Base-by-base conservation (phyloP, 2,329 filamentous ascomycete species). In the Colletotrichum agaves region DNA sequence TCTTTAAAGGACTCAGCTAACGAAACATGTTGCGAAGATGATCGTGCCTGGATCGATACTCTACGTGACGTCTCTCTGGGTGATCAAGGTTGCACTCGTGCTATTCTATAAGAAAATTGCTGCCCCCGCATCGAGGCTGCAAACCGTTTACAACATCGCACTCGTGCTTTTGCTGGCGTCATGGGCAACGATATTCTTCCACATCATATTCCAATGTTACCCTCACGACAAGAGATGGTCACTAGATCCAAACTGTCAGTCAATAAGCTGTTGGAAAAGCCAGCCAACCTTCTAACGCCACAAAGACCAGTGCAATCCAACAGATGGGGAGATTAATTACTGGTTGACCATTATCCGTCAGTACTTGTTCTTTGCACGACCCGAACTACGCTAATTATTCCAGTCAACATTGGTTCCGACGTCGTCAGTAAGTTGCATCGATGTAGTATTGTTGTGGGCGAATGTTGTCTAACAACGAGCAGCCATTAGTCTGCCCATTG, bases 21-120 rank as follows among this genome's bases (percentile, higher is more conserved):
- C 27, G 19, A 15, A 33, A 1, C 15, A 1, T 15, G 3, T 12
- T n/a, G 15, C 10, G 11, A 66, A 78, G 75, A 79, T 80, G 75
- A 80, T 80, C 33, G 73, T 80, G 1, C 79, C 79, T 1, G 79
- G 79, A 13, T 81, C 79, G 1, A 74, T 77, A 2, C 75, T 81
- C 2, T 81, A 81, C 50, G 78, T 81, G 0, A 72, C 79, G 3
- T 80, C 79, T 3, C 64, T 81, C 5, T 81, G 79, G 79, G 72
- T 77, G 12, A 78, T 81, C 71, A 81, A 81, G 53, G 72, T 80
- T 5, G 78, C 79, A 4, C 72, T 81, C 4, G 78, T 81, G 7
- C 47, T 81, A 1, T 81, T 81, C 62, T 81, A 81, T 73, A 81
- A 81, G 41, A 75, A 74, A 39, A 75, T 81, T 17, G 77, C 79